Conservation (phyloP, 148 eudicot genomes). For the Spergularia bocconei region DNA sequence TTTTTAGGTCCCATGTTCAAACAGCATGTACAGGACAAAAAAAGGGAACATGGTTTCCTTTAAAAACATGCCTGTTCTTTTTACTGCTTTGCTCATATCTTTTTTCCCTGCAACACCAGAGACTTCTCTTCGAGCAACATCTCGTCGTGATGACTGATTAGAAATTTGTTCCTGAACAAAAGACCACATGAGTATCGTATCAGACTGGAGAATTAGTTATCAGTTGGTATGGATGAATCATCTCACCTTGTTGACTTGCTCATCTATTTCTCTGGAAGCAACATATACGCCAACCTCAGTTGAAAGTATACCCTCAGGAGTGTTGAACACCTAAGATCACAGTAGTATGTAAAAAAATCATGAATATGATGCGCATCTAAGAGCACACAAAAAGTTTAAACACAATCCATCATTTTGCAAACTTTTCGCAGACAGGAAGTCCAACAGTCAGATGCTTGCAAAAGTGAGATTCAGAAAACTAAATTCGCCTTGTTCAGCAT, state of each 20-base stretch:
- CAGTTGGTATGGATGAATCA: conserved; percentile 5
- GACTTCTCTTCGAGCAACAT: conserved; percentile 43
- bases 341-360: neutral
- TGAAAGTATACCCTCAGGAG: conserved; percentile 94
- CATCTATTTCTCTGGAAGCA: conserved; percentile 52
- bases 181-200: conserved; percentile 12
- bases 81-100: conserved; percentile 57
- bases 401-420: neutral
- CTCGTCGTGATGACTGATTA: conserved; percentile 58
- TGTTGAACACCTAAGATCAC: conserved; percentile 62
- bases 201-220: neutral
- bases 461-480: neutral
- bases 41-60: neutral
- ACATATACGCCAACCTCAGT: conserved; percentile 92
- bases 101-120: conserved; percentile 51
- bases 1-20: conserved; percentile 6
- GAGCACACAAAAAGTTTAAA: too few relatives aligned
- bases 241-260: conserved; percentile 51
- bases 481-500: neutral
- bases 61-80: conserved; percentile 53
- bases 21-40: neutral
- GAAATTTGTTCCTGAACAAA: conserved; percentile 57
- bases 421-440: neutral
- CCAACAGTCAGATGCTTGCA: neutral
- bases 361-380: neutral